Evolutionary conservation across 2,329 filamentous ascomycete genomes (phyloP), one percentile per base, ranked within the genome.

Genomic region (Sclerotinia subarctica): DNA sequence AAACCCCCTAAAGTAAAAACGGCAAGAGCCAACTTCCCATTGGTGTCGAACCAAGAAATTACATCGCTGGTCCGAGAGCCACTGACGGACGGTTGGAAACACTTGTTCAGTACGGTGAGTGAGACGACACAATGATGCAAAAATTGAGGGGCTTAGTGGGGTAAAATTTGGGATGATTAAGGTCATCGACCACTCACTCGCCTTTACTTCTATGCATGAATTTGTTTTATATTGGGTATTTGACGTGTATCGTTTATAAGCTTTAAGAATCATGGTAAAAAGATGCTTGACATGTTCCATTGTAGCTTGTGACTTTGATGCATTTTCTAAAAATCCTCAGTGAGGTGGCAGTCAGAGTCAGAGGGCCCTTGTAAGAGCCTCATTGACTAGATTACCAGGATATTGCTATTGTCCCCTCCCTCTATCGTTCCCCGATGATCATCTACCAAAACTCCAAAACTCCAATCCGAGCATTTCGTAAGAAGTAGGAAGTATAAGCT

Each of bases 91-190:
- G 51, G 62, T 44, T 64, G 38, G 51, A 56, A 64, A 64, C 62
- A 56, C 62, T 64, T 65, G 51, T 46, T 65, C 51, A 65, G n/a
- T 65, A 65, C 38, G 58, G 58, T 35, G 29, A 11, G 58, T 17
- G 58, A 38, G 44, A 62, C 24, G 7, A 3, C 1, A 5, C 3
- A 6, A 8, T n/a, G 29, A 24, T 54, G 63, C 63, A 57, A 19
- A 32, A 65, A 65, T 65, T 46, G 63, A 65, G 63, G 63, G 63
- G 63, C 63, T 65, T 65, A 44, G 63, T 65, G 63, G 63, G 63
- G 63, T 57, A 46, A 56, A 52, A 10, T 21, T 49, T 49, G 5
- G 26, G 46, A 63, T 49, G 44, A 58, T 19, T 58, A 19, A n/a
- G 26, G 58, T 57, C 42, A 42, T 42, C 54, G 15, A 42, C 54